These are phyloP conservation scores for Rhizoctonia solani DNA, from an alignment of 1,284 basidiomycete species.

Conservation along the genomic window DNA sequence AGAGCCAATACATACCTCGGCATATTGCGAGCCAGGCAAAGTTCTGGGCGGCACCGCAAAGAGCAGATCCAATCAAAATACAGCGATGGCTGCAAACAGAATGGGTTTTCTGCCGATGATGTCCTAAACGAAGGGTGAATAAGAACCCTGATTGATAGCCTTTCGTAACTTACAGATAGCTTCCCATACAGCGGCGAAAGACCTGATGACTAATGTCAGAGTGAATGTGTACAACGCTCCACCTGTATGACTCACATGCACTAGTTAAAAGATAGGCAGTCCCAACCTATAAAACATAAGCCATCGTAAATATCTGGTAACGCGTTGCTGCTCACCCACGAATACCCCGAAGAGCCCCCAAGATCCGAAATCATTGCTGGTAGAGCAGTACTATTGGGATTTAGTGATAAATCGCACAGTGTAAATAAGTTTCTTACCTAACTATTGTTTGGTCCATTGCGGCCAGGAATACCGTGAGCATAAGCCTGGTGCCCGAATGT, in stretches of 20 bases:
- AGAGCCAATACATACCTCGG: conserved; percentile 52
- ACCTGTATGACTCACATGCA: conserved; percentile 40
- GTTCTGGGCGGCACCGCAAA: conserved; percentile 80
- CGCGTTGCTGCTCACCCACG: conserved; percentile 36
- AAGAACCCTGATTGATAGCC: background rate
- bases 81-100: conserved; percentile 65
- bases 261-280: conserved; percentile 70
- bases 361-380: conserved; percentile 74
- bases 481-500: conserved; percentile 52
- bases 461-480: conserved; percentile 59
- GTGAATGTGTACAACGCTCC: background rate
- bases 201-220: conserved; percentile 46
- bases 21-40: conserved; percentile 75
- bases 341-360: conserved; percentile 48
- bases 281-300: conserved; percentile 34
- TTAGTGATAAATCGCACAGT: background rate
- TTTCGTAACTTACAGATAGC: conserved; percentile 52
- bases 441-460: conserved; percentile 52
- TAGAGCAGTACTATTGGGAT: conserved; percentile 64
- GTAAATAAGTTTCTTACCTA: conserved; percentile 9
- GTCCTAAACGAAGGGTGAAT: conserved; percentile 33
- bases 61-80: conserved; percentile 81
- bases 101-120: conserved; percentile 70
- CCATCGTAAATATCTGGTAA: background rate
- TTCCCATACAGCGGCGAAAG: conserved; percentile 77